Conservation (phyloP, 2,329 filamentous ascomycete genomes). For the Colletotrichum incanum region DNA sequence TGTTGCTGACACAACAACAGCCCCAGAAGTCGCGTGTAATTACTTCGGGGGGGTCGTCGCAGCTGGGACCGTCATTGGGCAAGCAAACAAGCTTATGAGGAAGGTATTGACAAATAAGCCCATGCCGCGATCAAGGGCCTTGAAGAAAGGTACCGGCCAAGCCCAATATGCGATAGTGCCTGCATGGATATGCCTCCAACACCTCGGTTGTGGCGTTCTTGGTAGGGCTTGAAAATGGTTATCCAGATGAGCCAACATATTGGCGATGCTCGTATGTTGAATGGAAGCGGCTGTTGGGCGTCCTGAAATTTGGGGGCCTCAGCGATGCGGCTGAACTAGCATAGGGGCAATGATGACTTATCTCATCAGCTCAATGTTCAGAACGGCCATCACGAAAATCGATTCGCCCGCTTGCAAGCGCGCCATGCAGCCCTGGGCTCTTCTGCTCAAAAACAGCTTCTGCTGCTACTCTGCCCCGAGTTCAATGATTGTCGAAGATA, state of each 20-base stretch:
- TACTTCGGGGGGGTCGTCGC: not conserved
- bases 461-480: not conserved
- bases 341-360: not conserved
- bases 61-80: constrained; percentile 10
- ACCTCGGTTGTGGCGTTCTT: constrained; percentile 24
- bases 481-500: not conserved
- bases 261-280: not conserved
- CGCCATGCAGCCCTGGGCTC: not conserved
- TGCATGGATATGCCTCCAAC: constrained; percentile 12
- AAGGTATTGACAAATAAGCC: constrained; percentile 22
- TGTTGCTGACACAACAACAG: constrained; percentile 21
- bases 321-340: not conserved
- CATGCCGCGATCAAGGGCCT: constrained; percentile 5
- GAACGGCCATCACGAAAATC: not conserved
- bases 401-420: not conserved
- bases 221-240: constrained; percentile 16
- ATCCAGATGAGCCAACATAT: not conserved
- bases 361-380: not conserved
- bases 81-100: constrained; percentile 7
- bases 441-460: not conserved
- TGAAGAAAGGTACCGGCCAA: constrained; percentile 10
- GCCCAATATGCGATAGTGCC: constrained; percentile 5
- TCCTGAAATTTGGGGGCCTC: not conserved
- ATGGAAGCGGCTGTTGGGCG: not conserved
- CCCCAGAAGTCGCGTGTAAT: constrained; percentile 5